These are phyloP conservation scores for Pleurotus salmoneostramineus DNA, from an alignment of 768 basidiomycete species.

Conservation along the genomic window DNA sequence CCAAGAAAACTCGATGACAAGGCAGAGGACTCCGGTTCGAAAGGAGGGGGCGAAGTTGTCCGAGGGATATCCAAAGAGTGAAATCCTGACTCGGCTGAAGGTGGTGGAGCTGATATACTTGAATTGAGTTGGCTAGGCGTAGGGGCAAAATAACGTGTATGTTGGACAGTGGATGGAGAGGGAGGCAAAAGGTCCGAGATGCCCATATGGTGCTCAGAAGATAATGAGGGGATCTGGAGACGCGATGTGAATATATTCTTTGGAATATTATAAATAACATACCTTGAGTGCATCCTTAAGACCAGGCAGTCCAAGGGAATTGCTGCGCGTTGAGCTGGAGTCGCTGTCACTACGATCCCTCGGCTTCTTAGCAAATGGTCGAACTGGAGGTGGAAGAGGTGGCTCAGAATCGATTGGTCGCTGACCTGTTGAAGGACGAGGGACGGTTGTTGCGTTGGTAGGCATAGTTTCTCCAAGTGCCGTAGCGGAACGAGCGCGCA, in stretches of 20 bases:
- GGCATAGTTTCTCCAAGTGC: slow-evolving; percentile 26
- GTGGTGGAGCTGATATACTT: slow-evolving; percentile 12
- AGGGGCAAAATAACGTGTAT: slow-evolving; percentile 31
- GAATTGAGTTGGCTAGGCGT: slow-evolving; percentile 34
- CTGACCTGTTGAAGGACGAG: slow-evolving; percentile 1
- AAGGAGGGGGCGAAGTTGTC: slow-evolving; percentile 25
- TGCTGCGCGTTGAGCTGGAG: slow-evolving; percentile 28
- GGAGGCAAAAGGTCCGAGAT: slow-evolving; percentile 71
- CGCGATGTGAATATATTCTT: not conserved
- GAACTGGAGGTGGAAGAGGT: slow-evolving; percentile 31
- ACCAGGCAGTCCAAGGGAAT: slow-evolving; percentile 43
- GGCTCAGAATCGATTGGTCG: not conserved
- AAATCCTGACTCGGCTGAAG: slow-evolving; percentile 3
- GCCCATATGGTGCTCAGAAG: slow-evolving; percentile 67
- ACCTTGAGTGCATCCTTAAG: slow-evolving; percentile 77
- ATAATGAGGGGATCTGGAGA: slow-evolving; percentile 57
- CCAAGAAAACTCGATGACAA: slow-evolving; percentile 22
- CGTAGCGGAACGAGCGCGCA: slow-evolving; percentile 40
- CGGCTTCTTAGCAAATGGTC: slow-evolving; percentile 36
- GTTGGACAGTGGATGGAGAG: slow-evolving; percentile 52
- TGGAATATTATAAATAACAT: slow-evolving; percentile 2
- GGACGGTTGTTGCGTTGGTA: slow-evolving; percentile 3
- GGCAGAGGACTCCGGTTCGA: slow-evolving; percentile 16
- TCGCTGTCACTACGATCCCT: slow-evolving; percentile 49
- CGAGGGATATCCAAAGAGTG: slow-evolving; percentile 35